Evolutionary conservation across 1,284 basidiomycete species (phyloP).

Genomic region (Salmacisia buchloeana): DNA sequence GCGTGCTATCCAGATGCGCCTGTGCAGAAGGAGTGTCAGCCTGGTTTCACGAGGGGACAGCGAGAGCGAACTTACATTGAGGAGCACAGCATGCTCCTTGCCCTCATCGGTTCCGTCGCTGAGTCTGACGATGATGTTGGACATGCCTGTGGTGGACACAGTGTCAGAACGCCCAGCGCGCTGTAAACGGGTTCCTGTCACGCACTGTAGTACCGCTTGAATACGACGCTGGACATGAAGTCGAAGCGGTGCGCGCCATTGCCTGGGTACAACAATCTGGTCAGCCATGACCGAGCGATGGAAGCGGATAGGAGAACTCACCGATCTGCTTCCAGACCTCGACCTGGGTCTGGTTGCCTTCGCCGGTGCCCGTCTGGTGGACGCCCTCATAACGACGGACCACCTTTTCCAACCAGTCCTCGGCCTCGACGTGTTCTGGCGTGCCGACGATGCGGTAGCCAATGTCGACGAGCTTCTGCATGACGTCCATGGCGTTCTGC

Average conservation of each 20-base stretch:
- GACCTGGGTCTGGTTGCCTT: constrained; percentile 35
- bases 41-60: neutral
- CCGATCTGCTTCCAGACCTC: constrained; percentile 47
- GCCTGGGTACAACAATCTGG: neutral
- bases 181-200: neutral
- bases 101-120: constrained; percentile 67
- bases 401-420: constrained; percentile 71
- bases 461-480: constrained; percentile 60
- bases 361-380: constrained; percentile 24
- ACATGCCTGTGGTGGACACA: constrained; percentile 58
- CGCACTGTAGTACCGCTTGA: constrained; percentile 79
- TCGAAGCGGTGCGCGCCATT: constrained; percentile 48
- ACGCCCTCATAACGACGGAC: constrained; percentile 57
- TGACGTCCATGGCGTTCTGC: constrained; percentile 37
- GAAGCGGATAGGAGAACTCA: neutral
- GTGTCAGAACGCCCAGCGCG: no score
- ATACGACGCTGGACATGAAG: constrained; percentile 60
- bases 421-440: constrained; percentile 75
- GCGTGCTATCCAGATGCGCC: constrained; percentile 71
- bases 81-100: constrained; percentile 74
- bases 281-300: neutral
- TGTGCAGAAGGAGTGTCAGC: constrained; percentile 54
- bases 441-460: constrained; percentile 91
- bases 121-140: constrained; percentile 81
- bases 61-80: constrained; percentile 44